Evolutionary conservation across 2,329 filamentous ascomycete genomes (phyloP).

Genomic region (Aspergillus latus): DNA sequence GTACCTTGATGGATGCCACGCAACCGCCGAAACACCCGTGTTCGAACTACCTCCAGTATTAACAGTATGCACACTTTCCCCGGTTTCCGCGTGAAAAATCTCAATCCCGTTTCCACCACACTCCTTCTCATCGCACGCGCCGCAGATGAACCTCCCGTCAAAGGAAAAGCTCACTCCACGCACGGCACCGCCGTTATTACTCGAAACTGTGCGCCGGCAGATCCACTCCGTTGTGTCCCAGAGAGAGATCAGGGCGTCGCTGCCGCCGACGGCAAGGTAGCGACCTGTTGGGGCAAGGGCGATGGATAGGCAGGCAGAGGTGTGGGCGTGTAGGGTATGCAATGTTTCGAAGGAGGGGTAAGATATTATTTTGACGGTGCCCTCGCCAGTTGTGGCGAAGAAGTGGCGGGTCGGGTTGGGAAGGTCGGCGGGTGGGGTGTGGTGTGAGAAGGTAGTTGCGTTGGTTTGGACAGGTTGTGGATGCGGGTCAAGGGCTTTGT

Average conservation of each 20-base stretch:
- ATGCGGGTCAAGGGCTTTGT: conserved; percentile 42
- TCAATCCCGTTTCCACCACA: conserved; percentile 47
- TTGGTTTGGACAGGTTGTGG: conserved; percentile 51
- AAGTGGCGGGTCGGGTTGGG: conserved; percentile 39
- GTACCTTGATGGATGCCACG: conserved; percentile 52
- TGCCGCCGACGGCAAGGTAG: conserved; percentile 51
- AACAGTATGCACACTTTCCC: conserved; percentile 50
- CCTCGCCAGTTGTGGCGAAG: conserved; percentile 51
- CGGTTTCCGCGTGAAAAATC: conserved; percentile 52
- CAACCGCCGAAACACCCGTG: conserved; percentile 47
- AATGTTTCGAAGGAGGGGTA: conserved; percentile 47
- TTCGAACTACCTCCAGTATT: conserved; percentile 37
- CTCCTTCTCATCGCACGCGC: conserved; percentile 49
- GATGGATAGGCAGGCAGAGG: conserved; percentile 49
- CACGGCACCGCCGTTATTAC: conserved; percentile 45
- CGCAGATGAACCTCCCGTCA: conserved; percentile 50
- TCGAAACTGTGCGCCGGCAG: conserved; percentile 49
- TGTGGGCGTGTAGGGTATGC: conserved; percentile 51
- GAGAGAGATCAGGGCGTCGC: conserved; percentile 51
- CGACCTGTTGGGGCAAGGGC: conserved; percentile 48
- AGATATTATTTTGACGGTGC: conserved; percentile 49
- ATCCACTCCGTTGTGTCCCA: conserved; percentile 55
- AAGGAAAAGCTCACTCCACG: conserved; percentile 52
- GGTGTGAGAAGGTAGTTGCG: conserved; percentile 49
- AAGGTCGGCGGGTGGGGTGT: conserved; percentile 35